Conservation (phyloP, 2,329 filamentous ascomycete genomes). For the Aureobasidium sp. region DNA sequence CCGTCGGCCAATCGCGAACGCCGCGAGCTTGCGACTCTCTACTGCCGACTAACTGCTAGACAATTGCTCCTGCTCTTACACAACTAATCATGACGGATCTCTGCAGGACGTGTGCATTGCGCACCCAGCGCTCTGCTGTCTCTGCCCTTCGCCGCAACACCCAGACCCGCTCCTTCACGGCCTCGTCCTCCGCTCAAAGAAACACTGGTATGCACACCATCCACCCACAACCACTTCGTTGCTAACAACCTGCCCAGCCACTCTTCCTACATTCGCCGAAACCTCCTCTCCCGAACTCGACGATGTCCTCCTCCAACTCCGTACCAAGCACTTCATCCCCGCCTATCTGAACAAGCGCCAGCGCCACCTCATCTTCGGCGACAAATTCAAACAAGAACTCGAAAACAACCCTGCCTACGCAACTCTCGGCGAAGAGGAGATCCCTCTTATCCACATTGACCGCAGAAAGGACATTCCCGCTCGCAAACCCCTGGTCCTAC, state of each 20-base stretch:
- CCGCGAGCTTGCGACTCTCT: not conserved
- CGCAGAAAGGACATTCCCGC: constrained; percentile 26
- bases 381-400: constrained; percentile 35
- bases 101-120: constrained; percentile 28
- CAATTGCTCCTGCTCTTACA: not conserved
- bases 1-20: constrained; percentile 12
- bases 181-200: constrained; percentile 8
- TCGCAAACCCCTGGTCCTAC: constrained; percentile 22
- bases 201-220: not conserved
- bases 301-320: constrained; percentile 33
- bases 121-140: constrained; percentile 24
- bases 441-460: constrained; percentile 30
- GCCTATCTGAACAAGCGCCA: constrained; percentile 36
- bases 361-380: constrained; percentile 36
- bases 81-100: constrained; percentile 23
- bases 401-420: constrained; percentile 37
- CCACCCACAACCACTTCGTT: not conserved
- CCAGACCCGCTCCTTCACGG: constrained; percentile 12
- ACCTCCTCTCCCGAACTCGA: constrained; percentile 37
- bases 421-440: constrained; percentile 35
- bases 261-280: constrained; percentile 36
- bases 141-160: constrained; percentile 16
- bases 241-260: constrained; percentile 21
- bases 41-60: not conserved
- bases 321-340: constrained; percentile 40